Conservation (phyloP, 139 green algal genomes). For the Nannochloris sp. region DNA sequence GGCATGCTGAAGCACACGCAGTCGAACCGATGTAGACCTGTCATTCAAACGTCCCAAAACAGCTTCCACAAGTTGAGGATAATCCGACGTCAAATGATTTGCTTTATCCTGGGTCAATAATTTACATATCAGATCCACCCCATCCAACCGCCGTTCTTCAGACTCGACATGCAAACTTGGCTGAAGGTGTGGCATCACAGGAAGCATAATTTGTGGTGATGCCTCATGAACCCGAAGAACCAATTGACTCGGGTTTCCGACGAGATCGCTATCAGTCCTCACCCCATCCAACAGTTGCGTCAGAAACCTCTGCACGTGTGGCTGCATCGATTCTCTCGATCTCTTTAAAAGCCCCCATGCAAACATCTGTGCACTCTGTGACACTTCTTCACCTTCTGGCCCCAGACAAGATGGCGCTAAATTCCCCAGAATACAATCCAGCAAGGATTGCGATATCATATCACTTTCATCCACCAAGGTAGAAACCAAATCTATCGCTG, state of each 20-base stretch:
- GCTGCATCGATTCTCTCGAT: slow-evolving; percentile 32
- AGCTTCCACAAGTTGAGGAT: slow-evolving; percentile 31
- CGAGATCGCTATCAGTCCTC: slow-evolving; percentile 37
- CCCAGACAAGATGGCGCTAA: slow-evolving; percentile 29
- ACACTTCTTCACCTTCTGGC: slow-evolving; percentile 16
- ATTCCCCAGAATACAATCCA: slow-evolving; percentile 52
- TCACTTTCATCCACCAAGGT: slow-evolving; percentile 49
- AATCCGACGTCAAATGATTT: slow-evolving; percentile 28
- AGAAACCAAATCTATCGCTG: slow-evolving; percentile 31
- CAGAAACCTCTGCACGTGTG: slow-evolving; percentile 43
- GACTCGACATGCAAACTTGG: slow-evolving; percentile 41
- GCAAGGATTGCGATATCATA: slow-evolving; percentile 37
- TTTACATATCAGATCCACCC: slow-evolving; percentile 43
- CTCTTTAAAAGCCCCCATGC: slow-evolving; percentile 37
- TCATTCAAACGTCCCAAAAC: slow-evolving; percentile 26
- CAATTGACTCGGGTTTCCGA: slow-evolving; percentile 26
- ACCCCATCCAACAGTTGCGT: slow-evolving; percentile 24
- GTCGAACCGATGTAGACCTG: slow-evolving; percentile 19
- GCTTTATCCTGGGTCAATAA: slow-evolving; percentile 36
- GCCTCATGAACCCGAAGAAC: slow-evolving; percentile 50
- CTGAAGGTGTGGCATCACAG: slow-evolving; percentile 53
- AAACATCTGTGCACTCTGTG: slow-evolving; percentile 15
- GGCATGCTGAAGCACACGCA: slow-evolving; percentile 31
- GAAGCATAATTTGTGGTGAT: slow-evolving; percentile 51
- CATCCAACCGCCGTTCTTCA: slow-evolving; percentile 34